Conservation (phyloP, 305 asterid species). For the Rubia tinctorum region DNA sequence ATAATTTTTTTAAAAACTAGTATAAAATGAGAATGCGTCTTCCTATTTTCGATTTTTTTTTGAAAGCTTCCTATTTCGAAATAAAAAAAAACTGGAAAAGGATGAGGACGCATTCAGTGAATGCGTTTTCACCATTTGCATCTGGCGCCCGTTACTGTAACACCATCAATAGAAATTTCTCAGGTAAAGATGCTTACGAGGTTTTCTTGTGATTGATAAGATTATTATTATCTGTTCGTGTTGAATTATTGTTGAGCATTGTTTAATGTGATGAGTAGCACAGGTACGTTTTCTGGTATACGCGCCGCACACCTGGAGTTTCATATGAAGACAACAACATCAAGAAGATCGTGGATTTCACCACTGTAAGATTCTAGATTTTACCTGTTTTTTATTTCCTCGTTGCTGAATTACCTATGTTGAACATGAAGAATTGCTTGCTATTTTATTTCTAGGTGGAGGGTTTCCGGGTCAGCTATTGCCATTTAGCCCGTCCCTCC, state of each 20-base stretch:
- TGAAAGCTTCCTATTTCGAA: too few relatives aligned
- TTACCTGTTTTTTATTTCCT: background rate
- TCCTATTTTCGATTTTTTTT: too few relatives aligned
- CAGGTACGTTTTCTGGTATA: constrained; percentile 88
- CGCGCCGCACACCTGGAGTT: constrained; percentile 93
- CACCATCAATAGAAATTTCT: too few relatives aligned
- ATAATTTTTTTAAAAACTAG: too few relatives aligned
- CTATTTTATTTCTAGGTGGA: constrained; percentile 55
- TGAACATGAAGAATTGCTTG: too few relatives aligned
- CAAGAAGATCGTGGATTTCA: constrained; percentile 81
- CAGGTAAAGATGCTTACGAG: constrained; percentile 25
- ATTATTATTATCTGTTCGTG: background rate
- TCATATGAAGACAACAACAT: constrained; percentile 97
- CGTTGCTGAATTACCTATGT: background rate
- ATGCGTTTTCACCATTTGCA: too few relatives aligned
- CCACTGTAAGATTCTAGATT: constrained; percentile 49
- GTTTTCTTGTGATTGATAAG: background rate
- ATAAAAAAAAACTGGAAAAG: too few relatives aligned
- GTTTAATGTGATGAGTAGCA: constrained; percentile 50
- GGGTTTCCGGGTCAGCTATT: constrained; percentile 89
- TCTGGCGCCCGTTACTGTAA: too few relatives aligned
- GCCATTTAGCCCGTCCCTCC: constrained; percentile 85
- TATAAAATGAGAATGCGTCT: too few relatives aligned
- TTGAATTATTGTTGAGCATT: background rate
- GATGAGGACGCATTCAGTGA: too few relatives aligned